Evolutionary conservation across 2,329 filamentous ascomycete genomes (phyloP).

Genomic region (Cercospora zeae-maydis): DNA sequence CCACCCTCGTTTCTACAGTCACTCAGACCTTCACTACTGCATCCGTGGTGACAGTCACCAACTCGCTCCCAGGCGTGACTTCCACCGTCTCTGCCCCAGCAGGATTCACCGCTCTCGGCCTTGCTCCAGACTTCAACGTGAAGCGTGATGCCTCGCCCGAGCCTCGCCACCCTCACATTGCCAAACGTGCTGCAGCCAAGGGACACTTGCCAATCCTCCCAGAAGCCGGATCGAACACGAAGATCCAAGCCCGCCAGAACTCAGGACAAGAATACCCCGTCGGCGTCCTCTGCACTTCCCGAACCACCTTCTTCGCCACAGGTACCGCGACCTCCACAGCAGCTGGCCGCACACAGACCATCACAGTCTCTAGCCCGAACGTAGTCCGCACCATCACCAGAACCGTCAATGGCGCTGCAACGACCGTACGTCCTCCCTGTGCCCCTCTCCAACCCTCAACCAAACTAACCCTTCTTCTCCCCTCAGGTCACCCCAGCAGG

Average conservation of each 20-base stretch:
- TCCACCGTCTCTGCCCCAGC: background rate
- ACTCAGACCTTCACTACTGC: conserved; percentile 6
- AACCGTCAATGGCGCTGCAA: background rate
- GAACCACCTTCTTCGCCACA: conserved; percentile 11
- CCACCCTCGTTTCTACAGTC: conserved; percentile 4
- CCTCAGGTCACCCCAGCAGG: conserved; percentile 4
- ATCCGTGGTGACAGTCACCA: background rate
- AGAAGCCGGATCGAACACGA: background rate
- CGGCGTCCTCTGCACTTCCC: conserved; percentile 6
- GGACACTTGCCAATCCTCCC: conserved; percentile 1
- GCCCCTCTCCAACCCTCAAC: background rate
- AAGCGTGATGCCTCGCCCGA: conserved; percentile 7
- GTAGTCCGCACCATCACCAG: conserved; percentile 2
- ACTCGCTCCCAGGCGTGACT: conserved; percentile 2
- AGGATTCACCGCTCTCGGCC: conserved; percentile 8
- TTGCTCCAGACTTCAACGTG: background rate
- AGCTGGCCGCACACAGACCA: background rate
- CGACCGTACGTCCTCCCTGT: background rate
- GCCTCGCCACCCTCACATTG: background rate
- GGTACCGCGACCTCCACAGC: background rate
- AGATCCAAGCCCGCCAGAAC: conserved; percentile 3
- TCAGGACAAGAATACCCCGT: conserved; percentile 2
- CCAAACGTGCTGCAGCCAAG: background rate
- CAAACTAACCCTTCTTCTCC: background rate
- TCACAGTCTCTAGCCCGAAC: background rate